Base-by-base conservation (phyloP, 129 eudicot species). In the Saussurea involucrata region DNA sequence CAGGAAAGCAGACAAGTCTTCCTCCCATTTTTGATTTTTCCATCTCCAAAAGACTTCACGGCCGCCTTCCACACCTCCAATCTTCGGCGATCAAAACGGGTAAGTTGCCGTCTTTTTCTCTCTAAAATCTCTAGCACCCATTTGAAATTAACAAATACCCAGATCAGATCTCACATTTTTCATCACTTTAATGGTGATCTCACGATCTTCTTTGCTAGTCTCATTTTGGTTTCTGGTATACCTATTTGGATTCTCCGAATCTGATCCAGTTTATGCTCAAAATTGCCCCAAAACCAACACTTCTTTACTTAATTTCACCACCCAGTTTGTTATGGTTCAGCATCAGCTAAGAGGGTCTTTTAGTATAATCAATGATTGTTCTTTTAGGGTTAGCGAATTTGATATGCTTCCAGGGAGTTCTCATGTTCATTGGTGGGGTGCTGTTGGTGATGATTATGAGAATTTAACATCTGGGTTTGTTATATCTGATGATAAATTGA, bases 371-470 rank as follows among this genome's bases (percentile, higher is more conserved):
- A 88, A 91, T 63, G 91, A 87, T 80, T 95, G 98, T 74, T 91
- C 98, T 15, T 95, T 95, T 86, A 84, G 92, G 83, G 96, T 95
- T 74, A 84, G 87, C 66, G 80, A 87, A 17, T 95, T 95, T 37
- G 98, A 95, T 80, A 95, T 95, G 98, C 89, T 95, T 21, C 69
- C 78, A 29, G 97, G 94, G 37, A 75, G 92, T 20, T 88, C 87
- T 87, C 85, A 95, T 84, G 97, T 95, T 67, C 94, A 82, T 77
- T 95, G 98, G 97, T 91, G 98, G 98, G 98, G 98, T 66, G 88
- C 98, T 7, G 2, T 28, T 5, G 98, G 97, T 21, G 87, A 81
- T 49, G 86, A 83, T 85, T 86, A 91, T 75, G 81, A 78, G 4
- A 95, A 91, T 86, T 76, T 95, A 67, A 95, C 97, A 36, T 74